Evolutionary conservation across 345 rosid genomes (phyloP), one percentile per base, ranked within the genome.

Genomic region (Geranium rotundifolium): DNA sequence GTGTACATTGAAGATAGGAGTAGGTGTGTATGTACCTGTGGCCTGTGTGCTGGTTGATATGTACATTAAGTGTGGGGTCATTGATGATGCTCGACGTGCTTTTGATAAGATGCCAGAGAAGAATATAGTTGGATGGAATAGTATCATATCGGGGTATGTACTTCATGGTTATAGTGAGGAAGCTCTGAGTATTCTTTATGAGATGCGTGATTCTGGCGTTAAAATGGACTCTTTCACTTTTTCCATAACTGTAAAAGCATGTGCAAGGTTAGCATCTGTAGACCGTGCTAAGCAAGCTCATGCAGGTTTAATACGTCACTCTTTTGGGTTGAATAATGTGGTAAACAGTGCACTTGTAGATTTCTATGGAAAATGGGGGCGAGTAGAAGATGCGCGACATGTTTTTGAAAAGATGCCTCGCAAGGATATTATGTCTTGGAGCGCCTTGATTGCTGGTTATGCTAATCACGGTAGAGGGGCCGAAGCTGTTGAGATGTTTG

Each of bases 61-160:
- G 96, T 83, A 87, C 71, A 86, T 91, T 1, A 89, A 89, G 72
- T 87, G 96, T 55, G 95, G 96, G 63, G 83, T 79, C 80, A 79
- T 85, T 63, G 74, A 4, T 16, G 86, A 82, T 76, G 90, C 95
- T 65, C 80, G 82, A 7, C 60, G 60, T 50, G 69, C 85, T 68
- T 89, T 89, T 75, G 78, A 87, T 63, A 65, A 17, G 61, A 79
- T 81, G 73, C 79, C 80, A 0, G 76, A 71, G 76, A 89, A 82
- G 79, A 85, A 85, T 67, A 89, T 73, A 65, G 90, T 89, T 29
- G 85, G 95, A 69, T 89, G 96, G 96, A 89, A 87, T 64, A 76
- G 91, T 17, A 87, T 89, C 83, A 89, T 89, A 60, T 82, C 85
- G 3, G 86, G 90, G 46, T 89, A 85, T 73, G 91, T 91, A 54